Evolutionary conservation across 306 rosid species (phyloP), one percentile per base, ranked within the genome.

Genomic region (Lupinus albus): DNA sequence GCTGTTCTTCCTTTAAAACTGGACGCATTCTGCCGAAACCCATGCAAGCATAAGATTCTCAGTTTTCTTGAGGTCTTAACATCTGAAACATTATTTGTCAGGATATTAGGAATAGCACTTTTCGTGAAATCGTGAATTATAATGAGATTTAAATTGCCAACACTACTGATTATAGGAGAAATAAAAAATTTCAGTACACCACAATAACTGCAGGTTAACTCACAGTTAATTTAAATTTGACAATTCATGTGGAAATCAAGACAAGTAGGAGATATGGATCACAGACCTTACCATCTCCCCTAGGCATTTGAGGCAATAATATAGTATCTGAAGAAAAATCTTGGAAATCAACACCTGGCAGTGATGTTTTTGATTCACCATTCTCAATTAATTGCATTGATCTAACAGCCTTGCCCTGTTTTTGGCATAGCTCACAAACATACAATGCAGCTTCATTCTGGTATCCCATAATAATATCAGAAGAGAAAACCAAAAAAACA

Each of bases 21-120:
- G 3, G 95, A 88, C 12, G 91, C 97, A 76, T 93, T 86, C 83
- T 93, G 97, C 30, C 96, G 85, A 80, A 93, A 89, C 68, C 98
- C 98, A 4, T 89, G 98, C 79, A 93, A 81, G 83, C 98, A 93
- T 66, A 93, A 70, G 80, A 88, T 85, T 78, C 84, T 89, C 41
- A 93, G 74, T 68, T 83, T 89, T 64, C 85, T 84, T 51, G 87
- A 72, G 72, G 83, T n/a, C 71, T 73, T 57, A 48, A 38, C 69
- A 67, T 79, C 97, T 93, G 89, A 61, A 47, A 76, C 78, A 76
- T 56, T 64, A 66, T 38, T 47, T 52, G 35, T 47, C 48, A 68
- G 20, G 68, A 67, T 47, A 76, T 73, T 32, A 55, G 57, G 17
- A 58, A 63, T 50, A n/a, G 50, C 18, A 63, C 39, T 57, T 56